These are phyloP conservation scores for Trichoderma semiorbis DNA, from an alignment of 2,329 filamentous ascomycete genomes.

Conservation along the genomic window DNA sequence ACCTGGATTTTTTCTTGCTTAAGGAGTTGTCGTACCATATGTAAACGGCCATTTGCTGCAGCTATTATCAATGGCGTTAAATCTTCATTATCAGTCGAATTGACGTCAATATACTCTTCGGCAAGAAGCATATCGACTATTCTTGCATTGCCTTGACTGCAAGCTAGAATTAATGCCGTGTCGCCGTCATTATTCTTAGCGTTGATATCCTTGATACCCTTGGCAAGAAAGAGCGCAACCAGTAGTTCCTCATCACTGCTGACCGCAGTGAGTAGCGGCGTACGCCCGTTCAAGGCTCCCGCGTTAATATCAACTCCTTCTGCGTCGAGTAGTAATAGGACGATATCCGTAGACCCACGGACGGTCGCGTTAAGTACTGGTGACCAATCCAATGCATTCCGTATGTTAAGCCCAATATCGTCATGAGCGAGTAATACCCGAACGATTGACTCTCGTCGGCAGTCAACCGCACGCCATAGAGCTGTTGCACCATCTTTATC, in stretches of 20 bases:
- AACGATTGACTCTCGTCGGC: background rate
- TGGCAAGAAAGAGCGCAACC: background rate
- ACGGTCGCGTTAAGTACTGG: background rate
- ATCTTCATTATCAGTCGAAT: background rate
- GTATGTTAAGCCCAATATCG: background rate
- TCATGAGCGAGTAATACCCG: background rate
- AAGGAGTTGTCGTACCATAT: background rate
- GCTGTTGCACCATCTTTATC: background rate
- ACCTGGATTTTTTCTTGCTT: background rate
- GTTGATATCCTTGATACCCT: background rate
- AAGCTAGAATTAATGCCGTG: background rate
- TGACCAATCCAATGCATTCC: background rate
- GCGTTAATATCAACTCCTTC: too few species aligned
- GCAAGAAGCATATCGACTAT: background rate
- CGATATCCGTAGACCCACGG: background rate
- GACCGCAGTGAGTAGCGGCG: too few species aligned
- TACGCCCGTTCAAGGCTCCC: too few species aligned
- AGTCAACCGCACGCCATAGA: background rate
- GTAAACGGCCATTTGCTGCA: background rate
- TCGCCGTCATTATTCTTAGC: background rate
- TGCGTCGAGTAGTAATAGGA: background rate
- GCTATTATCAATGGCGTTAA: background rate
- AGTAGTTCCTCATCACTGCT: background rate
- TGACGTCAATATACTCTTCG: background rate
- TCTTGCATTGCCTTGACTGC: background rate